Base-by-base conservation (phyloP, 768 basidiomycete species). In the Lactarius indigo region DNA sequence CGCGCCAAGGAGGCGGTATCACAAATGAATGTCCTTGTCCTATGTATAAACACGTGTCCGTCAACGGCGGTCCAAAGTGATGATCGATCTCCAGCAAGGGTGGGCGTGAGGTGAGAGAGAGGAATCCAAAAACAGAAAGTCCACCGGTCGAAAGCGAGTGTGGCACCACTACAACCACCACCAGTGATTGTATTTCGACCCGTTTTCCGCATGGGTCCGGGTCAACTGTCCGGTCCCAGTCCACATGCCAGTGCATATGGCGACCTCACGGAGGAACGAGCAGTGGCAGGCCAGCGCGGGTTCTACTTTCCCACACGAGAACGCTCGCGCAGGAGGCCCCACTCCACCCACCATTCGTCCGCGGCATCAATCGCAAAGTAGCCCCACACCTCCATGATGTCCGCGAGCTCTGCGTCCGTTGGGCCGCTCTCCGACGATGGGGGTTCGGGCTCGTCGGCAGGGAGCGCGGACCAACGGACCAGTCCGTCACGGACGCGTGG, bases 261-360 rank as follows among this genome's bases (percentile, higher is more conserved):
- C 35, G 35, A 37, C 41, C 41, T 50, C 47, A 50, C n/a, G 50
- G 26, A n/a, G 50, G 50, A 52, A 52, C 26, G 13, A 52, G 13
- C 13, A 37, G 1, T 9, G 31, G 31, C 3, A 6, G 35, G 35
- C 12, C n/a, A n/a, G 35, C 35, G 35, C 35, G 1, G 12, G 35
- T 12, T 5, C 63, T 56, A 56, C 30, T 17, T 17, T 37, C 33
- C 28, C 33, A 47, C 23, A 18, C 44, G 41, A 20, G 68, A 59
- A 6, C 65, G 60, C 41, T 69, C 65, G 57, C 68, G 68, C 23
- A 69, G 57, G 26, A 69, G 18, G 23, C 68, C 68, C 68, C 68
- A 69, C 57, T 68, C 65, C 31, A 69, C 57, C 68, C 68, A 69
- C 68, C 68, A 69, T 61, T 68, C 68, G 13, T 69, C 68, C 42